Conservation (phyloP, 306 rosid genomes). For the Cucumis hystrix region DNA sequence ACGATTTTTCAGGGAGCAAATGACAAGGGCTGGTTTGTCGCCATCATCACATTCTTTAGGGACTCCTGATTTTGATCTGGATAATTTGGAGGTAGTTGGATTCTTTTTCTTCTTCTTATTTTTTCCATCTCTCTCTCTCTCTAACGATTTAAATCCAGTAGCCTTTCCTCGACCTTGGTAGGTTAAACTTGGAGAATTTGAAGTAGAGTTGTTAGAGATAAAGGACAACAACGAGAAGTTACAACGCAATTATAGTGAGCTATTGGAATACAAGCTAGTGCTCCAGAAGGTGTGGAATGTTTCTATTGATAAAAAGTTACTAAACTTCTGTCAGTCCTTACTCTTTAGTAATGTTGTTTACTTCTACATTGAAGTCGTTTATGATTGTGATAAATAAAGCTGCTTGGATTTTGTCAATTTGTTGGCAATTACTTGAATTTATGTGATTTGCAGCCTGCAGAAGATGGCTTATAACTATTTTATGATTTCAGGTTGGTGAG, state of each 20-base stretch:
- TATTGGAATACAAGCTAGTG: conserved; percentile 62
- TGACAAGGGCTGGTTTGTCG: conserved; percentile 44
- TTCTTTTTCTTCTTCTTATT: not conserved
- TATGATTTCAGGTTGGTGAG: conserved; percentile 57
- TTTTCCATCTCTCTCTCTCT: not conserved
- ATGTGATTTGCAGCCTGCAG: not conserved
- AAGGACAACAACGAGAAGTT: conserved; percentile 60
- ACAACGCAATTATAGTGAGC: conserved; percentile 50
- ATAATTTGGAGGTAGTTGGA: conserved; percentile 56
- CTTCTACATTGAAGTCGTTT: not conserved
- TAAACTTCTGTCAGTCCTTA: not conserved
- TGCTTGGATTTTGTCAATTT: not conserved
- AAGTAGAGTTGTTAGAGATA: conserved; percentile 58
- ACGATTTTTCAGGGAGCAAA: conserved; percentile 65
- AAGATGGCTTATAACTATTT: not conserved
- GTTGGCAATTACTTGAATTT: not conserved
- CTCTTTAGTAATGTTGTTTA: not conserved
- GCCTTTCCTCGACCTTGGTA: conserved; percentile 10
- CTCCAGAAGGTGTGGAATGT: conserved; percentile 49
- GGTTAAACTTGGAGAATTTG: conserved; percentile 70
- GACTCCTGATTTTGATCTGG: conserved; percentile 30
- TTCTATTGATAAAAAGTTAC: conserved; percentile 1
- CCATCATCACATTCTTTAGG: conserved; percentile 20
- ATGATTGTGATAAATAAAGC: not conserved
- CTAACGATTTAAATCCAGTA: not conserved